Conservation (phyloP, 2,329 filamentous ascomycete species). For the Allantophomopsis lycopodina region DNA sequence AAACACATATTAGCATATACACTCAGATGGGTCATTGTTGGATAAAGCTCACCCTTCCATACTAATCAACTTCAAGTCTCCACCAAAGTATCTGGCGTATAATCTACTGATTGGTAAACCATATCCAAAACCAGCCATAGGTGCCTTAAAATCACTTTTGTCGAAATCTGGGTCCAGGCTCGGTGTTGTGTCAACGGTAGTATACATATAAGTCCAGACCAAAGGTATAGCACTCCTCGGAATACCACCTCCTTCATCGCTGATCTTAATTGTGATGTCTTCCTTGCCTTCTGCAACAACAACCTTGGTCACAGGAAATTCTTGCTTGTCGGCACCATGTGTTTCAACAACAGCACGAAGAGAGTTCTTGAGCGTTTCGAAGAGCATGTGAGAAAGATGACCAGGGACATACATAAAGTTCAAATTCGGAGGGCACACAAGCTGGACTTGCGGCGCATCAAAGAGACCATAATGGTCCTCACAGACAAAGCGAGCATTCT, state of each 20-base stretch:
- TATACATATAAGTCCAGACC: conserved; percentile 99
- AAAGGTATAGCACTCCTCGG: conserved; percentile 84
- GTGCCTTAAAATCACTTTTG: conserved; percentile 97
- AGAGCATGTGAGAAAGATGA: conserved; percentile 98
- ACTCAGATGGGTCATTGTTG: neutral
- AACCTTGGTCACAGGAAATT: conserved; percentile 92
- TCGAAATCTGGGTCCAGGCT: conserved; percentile 95
- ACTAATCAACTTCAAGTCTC: conserved; percentile 92
- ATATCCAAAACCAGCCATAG: conserved; percentile 99
- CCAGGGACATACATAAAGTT: conserved; percentile 99
- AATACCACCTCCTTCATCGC: conserved; percentile 92
- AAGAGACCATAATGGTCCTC: conserved; percentile 98
- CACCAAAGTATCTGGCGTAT: conserved; percentile 94
- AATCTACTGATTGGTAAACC: conserved; percentile 86
- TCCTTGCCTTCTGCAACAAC: conserved; percentile 96
- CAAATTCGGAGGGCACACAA: conserved; percentile 86
- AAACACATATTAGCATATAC: conserved; percentile 9
- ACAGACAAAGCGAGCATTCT: conserved; percentile 97
- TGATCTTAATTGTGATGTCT: conserved; percentile 98
- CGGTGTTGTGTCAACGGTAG: conserved; percentile 90
- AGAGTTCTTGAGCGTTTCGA: conserved; percentile 98
- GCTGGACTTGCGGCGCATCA: conserved; percentile 89
- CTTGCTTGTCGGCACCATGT: conserved; percentile 87
- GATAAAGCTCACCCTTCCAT: conserved; percentile 78
- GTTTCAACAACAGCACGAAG: conserved; percentile 91